Evolutionary conservation across 495 filamentous ascomycete species (phyloP), one percentile per base, ranked within the genome.

Genomic region (Neurospora sp.): DNA sequence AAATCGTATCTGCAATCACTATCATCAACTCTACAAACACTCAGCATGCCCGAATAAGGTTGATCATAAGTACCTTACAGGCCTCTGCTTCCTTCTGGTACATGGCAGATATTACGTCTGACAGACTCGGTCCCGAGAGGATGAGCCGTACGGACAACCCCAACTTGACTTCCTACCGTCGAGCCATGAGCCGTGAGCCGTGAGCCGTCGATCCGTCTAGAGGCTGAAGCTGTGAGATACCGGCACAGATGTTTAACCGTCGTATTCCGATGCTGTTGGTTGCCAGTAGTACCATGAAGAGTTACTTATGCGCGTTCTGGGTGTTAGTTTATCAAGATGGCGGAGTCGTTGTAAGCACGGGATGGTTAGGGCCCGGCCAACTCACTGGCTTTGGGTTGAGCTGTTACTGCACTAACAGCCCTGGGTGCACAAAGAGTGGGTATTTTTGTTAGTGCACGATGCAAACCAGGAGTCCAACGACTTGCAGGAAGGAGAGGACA

Each of bases 381-480:
- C n/a, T n/a, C 4, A 27, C 31, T 22, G 44, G 4, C 3, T 20
- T 48, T 10, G 44, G n/a, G n/a, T 20, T 4, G 44, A 3, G 1
- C 4, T 48, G 3, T 22, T 48, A 48, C 44, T 22, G 9, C 9
- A 12, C 45, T 48, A 22, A 12, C n/a, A 48, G 9, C 3, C 2
- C 0, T 12, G 4, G 45, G 1, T 12, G n/a, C 9, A 3, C 4
- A 5, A 1, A 1, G 9, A 1, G 4, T 5, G 1, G 0, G 9
- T 35, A 0, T 1, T 48, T 10, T 9, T 22, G 44, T 12, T 48
- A 22, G 44, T 10, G 9, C 0, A 5, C 44, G 0, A 20, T 48
- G 44, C 44, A 4, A 4, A 22, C n/a, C n/a, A 22, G 0, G 44
- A 22, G 10, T 48, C 4, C n/a, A 22, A 22, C n/a, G n/a, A 48